Conservation (phyloP, 2,329 filamentous ascomycete genomes). For the Aureobasidium subglaciale region DNA sequence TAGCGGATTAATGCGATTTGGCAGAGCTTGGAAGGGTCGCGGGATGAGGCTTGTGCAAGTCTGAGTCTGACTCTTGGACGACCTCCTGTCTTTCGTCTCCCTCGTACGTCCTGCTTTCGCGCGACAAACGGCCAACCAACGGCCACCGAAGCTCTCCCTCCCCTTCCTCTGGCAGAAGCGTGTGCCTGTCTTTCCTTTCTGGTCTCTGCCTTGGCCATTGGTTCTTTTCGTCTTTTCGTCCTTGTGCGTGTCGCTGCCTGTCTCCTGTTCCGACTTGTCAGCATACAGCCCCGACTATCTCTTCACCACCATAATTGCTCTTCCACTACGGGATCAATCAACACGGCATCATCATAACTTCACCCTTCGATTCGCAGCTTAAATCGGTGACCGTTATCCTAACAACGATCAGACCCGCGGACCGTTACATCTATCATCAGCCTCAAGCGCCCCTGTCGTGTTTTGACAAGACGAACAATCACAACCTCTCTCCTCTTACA, state of each 20-base stretch:
- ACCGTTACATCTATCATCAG: constrained; percentile 6
- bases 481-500: background rate
- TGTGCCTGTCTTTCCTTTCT: background rate
- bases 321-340: background rate
- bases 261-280: background rate
- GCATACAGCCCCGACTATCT: background rate
- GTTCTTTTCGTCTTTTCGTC: background rate
- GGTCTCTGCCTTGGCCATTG: background rate
- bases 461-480: constrained; percentile 10
- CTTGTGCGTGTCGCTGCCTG: background rate
- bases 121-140: constrained; percentile 13
- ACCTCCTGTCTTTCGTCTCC: constrained; percentile 13
- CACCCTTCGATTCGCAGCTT: background rate
- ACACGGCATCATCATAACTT: background rate
- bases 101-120: constrained; percentile 8
- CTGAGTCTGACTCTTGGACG: constrained; percentile 3
- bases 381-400: constrained; percentile 8
- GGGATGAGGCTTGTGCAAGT: background rate
- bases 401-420: background rate
- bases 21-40: background rate
- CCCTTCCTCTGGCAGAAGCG: background rate
- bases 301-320: background rate
- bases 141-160: constrained; percentile 1
- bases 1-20: background rate
- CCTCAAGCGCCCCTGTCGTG: constrained; percentile 5